Evolutionary conservation across 345 rosid species (phyloP).

Genomic region (Pseudoturritis turrita): DNA sequence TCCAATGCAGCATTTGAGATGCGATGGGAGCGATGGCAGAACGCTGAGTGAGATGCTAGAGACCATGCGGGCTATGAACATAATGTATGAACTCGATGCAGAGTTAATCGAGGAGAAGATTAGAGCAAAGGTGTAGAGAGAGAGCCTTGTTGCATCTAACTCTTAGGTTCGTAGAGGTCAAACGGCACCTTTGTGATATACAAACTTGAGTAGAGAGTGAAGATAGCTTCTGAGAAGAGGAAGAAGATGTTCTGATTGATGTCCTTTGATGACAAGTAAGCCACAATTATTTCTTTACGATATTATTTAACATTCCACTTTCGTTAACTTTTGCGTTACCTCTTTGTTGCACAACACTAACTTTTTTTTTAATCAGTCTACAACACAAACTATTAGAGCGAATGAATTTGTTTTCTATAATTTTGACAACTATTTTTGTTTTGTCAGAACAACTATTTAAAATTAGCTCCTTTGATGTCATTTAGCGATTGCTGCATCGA

Average conservation of each 20-base stretch:
- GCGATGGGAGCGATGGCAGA: neutral
- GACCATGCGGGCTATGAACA: conserved; percentile 81
- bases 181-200: conserved; percentile 9
- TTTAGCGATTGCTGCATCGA: too few species aligned
- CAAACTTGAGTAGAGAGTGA: neutral
- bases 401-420: too few species aligned
- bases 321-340: too few species aligned
- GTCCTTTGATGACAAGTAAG: neutral
- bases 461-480: too few species aligned
- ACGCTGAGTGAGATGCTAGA: conserved; percentile 55
- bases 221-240: too few species aligned
- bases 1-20: neutral
- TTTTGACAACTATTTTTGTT: too few species aligned
- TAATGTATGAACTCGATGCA: conserved; percentile 69
- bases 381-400: too few species aligned
- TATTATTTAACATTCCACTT: too few species aligned
- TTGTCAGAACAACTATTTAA: too few species aligned
- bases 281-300: neutral
- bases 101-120: conserved; percentile 69
- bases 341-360: too few species aligned
- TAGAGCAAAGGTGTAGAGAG: conserved; percentile 43
- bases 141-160: neutral
- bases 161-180: neutral
- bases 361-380: too few species aligned
- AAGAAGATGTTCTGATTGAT: too few species aligned